A percentile compares a stretch with the other conserved stretches of the same genome.
phyloP scores from a whole-genome alignment of 306 rosid genomes.

The Neltuma alba region DNA sequence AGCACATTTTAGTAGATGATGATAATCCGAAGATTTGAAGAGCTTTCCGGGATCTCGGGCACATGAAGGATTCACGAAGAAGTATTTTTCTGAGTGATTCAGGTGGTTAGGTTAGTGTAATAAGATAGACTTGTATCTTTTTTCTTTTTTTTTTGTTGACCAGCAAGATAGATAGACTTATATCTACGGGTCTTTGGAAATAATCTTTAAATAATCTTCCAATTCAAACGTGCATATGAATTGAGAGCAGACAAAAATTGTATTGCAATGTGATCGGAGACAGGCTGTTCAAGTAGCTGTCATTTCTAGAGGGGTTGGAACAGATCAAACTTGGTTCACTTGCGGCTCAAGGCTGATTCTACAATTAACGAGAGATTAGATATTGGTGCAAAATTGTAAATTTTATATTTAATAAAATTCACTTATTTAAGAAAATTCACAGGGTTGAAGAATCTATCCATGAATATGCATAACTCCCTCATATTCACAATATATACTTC shows the following conservation, averaged over 20 bases:
- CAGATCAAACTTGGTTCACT: not conserved
- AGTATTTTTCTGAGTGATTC: conserved; percentile 30
- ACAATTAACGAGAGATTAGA: not conserved
- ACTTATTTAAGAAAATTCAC: no score
- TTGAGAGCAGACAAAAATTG: not conserved
- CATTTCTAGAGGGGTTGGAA: not conserved
- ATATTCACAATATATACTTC: no score
- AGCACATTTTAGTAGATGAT: not conserved
- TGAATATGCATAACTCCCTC: no score
- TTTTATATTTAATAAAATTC: no score
- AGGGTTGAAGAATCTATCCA: no score
- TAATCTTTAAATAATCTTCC: not conserved
- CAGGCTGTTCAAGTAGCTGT: not conserved
- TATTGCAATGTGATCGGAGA: not conserved
- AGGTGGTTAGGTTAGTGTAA: no score
- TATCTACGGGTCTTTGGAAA: no score
- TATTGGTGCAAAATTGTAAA: not conserved
- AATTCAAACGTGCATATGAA: not conserved
- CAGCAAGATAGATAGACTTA: no score
- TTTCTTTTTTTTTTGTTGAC: no score
- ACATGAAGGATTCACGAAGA: conserved; percentile 29
- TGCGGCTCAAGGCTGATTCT: not conserved
- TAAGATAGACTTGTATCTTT: no score
- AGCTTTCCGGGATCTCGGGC: no score
- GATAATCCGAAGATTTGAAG: conserved; percentile 1